These are phyloP conservation scores for Phytophthora vignae DNA, from an alignment of 352 stramenopile species.

Conservation along the genomic window DNA sequence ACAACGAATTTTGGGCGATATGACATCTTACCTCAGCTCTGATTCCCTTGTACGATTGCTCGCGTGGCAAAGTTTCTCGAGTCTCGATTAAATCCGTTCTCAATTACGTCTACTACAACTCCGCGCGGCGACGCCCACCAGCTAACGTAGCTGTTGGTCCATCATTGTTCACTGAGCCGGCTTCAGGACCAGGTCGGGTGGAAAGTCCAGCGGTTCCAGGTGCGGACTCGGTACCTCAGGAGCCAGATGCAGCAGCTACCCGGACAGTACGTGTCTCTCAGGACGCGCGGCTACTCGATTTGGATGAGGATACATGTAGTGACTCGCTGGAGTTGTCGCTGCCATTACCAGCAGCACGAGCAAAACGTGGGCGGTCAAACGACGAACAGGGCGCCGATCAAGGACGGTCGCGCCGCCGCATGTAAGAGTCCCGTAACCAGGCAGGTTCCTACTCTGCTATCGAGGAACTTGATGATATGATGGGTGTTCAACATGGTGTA, in stretches of 20 bases:
- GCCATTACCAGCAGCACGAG: background rate
- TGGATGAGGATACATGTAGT: background rate
- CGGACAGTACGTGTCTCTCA: background rate
- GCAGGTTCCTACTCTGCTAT: background rate
- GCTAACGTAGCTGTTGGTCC: background rate
- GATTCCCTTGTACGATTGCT: background rate
- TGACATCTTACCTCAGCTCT: background rate
- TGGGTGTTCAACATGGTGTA: background rate
- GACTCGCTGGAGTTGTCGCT: background rate
- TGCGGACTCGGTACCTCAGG: background rate
- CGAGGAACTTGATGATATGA: background rate
- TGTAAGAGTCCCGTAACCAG: background rate
- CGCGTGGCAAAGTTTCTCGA: background rate
- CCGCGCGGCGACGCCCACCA: background rate
- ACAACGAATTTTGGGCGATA: background rate
- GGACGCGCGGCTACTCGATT: background rate
- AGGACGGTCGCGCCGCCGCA: background rate
- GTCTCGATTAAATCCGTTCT: background rate
- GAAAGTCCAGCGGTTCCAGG: background rate
- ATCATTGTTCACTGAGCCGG: background rate
- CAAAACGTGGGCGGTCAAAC: background rate
- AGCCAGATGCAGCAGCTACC: background rate
- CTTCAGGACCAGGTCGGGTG: background rate
- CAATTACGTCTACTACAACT: constrained; percentile 1
- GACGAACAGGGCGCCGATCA: background rate